Conservation (phyloP, 257 asterid species). For the Solanum neorickii region DNA sequence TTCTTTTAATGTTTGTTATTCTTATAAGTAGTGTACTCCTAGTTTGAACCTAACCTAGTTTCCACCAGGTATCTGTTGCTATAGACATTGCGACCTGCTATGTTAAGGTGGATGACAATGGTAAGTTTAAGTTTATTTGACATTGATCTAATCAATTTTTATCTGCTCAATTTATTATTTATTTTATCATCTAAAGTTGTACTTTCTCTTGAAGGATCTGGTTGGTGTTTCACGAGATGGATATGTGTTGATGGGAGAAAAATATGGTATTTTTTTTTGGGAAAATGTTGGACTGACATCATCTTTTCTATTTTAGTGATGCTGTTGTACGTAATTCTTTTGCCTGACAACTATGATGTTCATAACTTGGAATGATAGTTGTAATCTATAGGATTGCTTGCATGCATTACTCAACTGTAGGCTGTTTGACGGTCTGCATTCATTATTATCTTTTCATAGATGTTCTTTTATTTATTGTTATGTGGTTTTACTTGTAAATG, state of each 20-base stretch:
- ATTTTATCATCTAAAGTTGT: not conserved
- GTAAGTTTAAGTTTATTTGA: not conserved
- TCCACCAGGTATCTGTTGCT: constrained; percentile 38
- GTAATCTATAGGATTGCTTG: not conserved
- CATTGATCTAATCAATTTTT: not conserved
- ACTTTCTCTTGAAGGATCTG: constrained; percentile 44
- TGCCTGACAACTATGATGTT: not conserved
- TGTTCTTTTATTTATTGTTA: not conserved
- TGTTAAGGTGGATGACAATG: constrained; percentile 13
- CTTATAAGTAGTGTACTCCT: not conserved
- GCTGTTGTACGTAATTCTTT: not conserved
- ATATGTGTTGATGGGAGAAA: constrained; percentile 63
- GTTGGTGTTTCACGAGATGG: constrained; percentile 64
- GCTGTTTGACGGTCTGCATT: not conserved
- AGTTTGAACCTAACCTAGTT: not conserved
- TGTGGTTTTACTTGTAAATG: not conserved
- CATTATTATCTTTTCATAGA: not conserved
- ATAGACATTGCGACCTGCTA: constrained; percentile 32
- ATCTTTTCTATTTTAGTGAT: not conserved
- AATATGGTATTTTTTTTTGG: constrained; percentile 39
- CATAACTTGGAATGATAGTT: not conserved
- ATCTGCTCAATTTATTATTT: not conserved
- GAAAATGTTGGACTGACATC: not conserved
- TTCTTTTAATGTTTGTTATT: not conserved
- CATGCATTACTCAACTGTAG: not conserved